These are phyloP conservation scores for Hygrophoropsis aurantiaca DNA, from an alignment of 768 basidiomycete genomes.

Conservation along the genomic window DNA sequence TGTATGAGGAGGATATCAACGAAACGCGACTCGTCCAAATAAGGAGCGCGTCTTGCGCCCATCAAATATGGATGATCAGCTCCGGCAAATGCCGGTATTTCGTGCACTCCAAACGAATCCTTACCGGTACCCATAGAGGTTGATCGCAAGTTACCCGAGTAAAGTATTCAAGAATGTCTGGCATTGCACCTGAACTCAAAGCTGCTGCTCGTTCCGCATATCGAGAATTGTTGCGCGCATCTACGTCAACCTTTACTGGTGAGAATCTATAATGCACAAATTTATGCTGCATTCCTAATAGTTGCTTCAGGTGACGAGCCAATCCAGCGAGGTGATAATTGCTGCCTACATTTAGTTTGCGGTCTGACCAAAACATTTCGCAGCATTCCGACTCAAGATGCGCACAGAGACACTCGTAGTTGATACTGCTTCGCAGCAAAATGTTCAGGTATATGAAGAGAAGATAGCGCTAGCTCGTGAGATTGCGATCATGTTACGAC, in stretches of 20 bases:
- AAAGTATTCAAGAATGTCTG: too few relatives aligned
- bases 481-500: slow-evolving; percentile 69
- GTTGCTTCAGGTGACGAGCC: slow-evolving; percentile 49
- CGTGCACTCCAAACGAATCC: too few relatives aligned
- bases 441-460: slow-evolving; percentile 49
- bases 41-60: slow-evolving; percentile 41
- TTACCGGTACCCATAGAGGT: too few relatives aligned
- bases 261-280: slow-evolving; percentile 7
- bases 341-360: not conserved
- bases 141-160: too few relatives aligned
- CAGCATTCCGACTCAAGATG: slow-evolving; percentile 77
- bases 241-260: slow-evolving; percentile 68
- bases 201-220: slow-evolving; percentile 76
- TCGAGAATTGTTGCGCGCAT: slow-evolving; percentile 66
- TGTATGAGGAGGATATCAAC: slow-evolving; percentile 24
- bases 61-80: slow-evolving; percentile 28
- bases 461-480: slow-evolving; percentile 64
- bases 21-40: slow-evolving; percentile 34
- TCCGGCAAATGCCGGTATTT: slow-evolving; percentile 12
- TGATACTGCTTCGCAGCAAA: slow-evolving; percentile 38
- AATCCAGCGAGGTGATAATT: slow-evolving; percentile 49
- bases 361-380: slow-evolving; percentile 6
- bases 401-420: slow-evolving; percentile 50
- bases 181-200: slow-evolving; percentile 54
- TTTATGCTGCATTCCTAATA: not conserved